A percentile compares a stretch with the other conserved stretches of the same genome.
Evolutionary conservation across 805 yeast species (phyloP).

Genomic region (Grigorovia humatica): DNA sequence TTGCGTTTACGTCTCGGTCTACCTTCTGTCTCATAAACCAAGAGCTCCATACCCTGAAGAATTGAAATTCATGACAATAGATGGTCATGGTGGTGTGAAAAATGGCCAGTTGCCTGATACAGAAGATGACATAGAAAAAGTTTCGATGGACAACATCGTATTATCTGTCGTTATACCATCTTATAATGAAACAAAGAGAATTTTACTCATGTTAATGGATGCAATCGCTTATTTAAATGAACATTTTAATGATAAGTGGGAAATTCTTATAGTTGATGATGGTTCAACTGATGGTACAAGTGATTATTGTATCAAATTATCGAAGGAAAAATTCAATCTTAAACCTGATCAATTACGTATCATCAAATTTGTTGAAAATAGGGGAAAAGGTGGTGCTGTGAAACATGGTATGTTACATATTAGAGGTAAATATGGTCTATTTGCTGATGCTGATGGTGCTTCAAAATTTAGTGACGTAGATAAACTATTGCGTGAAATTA

Average conservation of each 20-base stretch:
- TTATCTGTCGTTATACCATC: slow-evolving; percentile 87
- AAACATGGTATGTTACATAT: slow-evolving; percentile 78
- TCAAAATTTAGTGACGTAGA: slow-evolving; percentile 63
- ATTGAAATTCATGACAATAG: slow-evolving; percentile 42
- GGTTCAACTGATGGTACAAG: slow-evolving; percentile 80
- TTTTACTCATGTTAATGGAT: slow-evolving; percentile 63
- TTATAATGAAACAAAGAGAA: slow-evolving; percentile 71
- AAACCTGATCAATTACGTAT: slow-evolving; percentile 57
- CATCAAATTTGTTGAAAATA: slow-evolving; percentile 55
- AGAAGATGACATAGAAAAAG: slow-evolving; percentile 1
- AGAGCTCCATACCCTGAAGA: slow-evolving; percentile 46
- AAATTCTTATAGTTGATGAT: slow-evolving; percentile 82
- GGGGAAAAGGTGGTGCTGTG: slow-evolving; percentile 97
- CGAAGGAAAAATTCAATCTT: slow-evolving; percentile 34
- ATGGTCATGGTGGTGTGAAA: slow-evolving; percentile 20
- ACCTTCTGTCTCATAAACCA: slow-evolving; percentile 53
- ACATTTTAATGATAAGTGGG: slow-evolving; percentile 33
- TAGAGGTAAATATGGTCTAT: slow-evolving; percentile 63
- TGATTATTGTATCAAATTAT: slow-evolving; percentile 55
- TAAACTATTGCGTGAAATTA: slow-evolving; percentile 38
- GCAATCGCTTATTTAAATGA: slow-evolving; percentile 43
- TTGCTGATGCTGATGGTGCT: slow-evolving; percentile 98
- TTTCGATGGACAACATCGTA: slow-evolving; percentile 37
- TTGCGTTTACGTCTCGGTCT: slow-evolving; percentile 31
- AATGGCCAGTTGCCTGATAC: slow-evolving; percentile 22